phyloP scores from a whole-genome alignment of 1,139 yeast genomes.

The Lodderomyces pseudojiufengensis region DNA sequence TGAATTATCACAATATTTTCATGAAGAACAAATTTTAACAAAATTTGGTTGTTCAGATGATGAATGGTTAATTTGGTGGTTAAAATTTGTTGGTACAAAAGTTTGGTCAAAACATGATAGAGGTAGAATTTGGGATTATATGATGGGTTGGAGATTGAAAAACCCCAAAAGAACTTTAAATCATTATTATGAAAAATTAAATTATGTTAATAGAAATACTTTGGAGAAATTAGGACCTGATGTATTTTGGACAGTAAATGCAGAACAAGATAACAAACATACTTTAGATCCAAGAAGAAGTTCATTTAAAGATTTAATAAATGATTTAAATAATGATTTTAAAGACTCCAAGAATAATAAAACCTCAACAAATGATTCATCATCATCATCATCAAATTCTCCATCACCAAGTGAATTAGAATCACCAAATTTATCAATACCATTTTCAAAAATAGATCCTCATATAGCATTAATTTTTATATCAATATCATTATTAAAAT shows the following conservation, averaged over 20 bases:
- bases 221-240: conserved; percentile 42
- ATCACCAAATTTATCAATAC: conserved; percentile 29
- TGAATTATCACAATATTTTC: conserved; percentile 71
- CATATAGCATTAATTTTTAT: conserved; percentile 76
- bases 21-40: conserved; percentile 73
- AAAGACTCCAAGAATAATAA: conserved; percentile 6
- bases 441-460: conserved; percentile 69
- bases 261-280: conserved; percentile 13
- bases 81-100: conserved; percentile 87
- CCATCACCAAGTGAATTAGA: neutral
- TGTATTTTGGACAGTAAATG: conserved; percentile 36
- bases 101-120: conserved; percentile 80
- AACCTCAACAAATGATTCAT: conserved; percentile 1
- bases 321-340: conserved; percentile 21
- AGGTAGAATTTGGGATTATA: conserved; percentile 85
- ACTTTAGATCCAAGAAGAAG: conserved; percentile 15
- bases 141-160: conserved; percentile 72
- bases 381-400: conserved; percentile 1
- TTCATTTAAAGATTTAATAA: conserved; percentile 33
- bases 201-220: conserved; percentile 20
- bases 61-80: conserved; percentile 95
- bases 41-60: conserved; percentile 66
- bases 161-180: conserved; percentile 30
- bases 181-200: conserved; percentile 34
- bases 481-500: conserved; percentile 73